Evolutionary conservation across 164 flowering plant species (phyloP).

Genomic region (Liriodendron chinense): DNA sequence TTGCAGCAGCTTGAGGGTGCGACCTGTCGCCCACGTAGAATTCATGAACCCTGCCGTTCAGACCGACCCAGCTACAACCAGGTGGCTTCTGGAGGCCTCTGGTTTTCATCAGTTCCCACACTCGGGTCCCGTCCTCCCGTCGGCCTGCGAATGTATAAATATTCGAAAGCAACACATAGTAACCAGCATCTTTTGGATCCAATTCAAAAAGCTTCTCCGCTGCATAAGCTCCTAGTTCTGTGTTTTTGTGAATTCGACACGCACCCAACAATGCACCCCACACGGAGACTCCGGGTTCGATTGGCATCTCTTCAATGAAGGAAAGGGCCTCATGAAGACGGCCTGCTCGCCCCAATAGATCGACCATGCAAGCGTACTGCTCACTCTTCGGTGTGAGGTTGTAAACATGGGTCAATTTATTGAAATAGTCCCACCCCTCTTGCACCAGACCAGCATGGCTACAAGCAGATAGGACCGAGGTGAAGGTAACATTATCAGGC

Average conservation of each 20-base stretch:
- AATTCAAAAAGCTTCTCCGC: conserved; percentile 36
- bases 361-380: conserved; percentile 53
- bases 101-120: conserved; percentile 32
- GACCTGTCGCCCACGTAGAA: conserved; percentile 37
- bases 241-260: conserved; percentile 34
- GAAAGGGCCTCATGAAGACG: conserved; percentile 38
- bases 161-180: conserved; percentile 41
- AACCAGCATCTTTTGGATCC: conserved; percentile 34
- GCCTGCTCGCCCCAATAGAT: conserved; percentile 49
- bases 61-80: conserved; percentile 37
- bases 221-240: conserved; percentile 30
- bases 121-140: conserved; percentile 33
- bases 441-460: conserved; percentile 41
- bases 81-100: conserved; percentile 31
- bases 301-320: conserved; percentile 36
- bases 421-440: conserved; percentile 33
- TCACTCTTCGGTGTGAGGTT: conserved; percentile 32
- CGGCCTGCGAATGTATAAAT: conserved; percentile 40
- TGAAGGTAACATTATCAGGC: conserved; percentile 42
- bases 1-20: conserved; percentile 28
- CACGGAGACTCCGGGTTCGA: conserved; percentile 36
- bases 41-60: conserved; percentile 26
- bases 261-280: conserved; percentile 49
- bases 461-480: conserved; percentile 41
- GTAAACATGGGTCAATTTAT: conserved; percentile 27